phyloP scores from a whole-genome alignment of 2,329 filamentous ascomycete genomes.

The Lachnum nothofagi region DNA sequence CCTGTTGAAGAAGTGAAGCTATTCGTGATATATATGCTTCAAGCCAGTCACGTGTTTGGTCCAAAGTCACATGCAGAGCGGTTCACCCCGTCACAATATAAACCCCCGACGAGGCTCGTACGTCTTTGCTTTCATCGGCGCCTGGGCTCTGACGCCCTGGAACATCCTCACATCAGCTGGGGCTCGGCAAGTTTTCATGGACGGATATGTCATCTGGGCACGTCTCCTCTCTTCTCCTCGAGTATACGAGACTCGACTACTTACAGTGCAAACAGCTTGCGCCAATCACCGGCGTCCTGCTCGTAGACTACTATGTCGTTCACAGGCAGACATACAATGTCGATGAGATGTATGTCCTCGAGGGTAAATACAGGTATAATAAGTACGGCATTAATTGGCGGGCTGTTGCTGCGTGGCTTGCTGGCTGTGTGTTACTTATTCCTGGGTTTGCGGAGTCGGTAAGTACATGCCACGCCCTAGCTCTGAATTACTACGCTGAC shows the following conservation, averaged over 20 bases:
- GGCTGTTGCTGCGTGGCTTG: slow-evolving; percentile 9
- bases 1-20: no score
- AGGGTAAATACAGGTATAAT: slow-evolving; percentile 13
- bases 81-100: slow-evolving; percentile 47
- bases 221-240: not conserved
- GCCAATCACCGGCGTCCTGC: slow-evolving; percentile 22
- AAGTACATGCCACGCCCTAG: not conserved
- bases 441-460: slow-evolving; percentile 5
- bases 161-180: slow-evolving; percentile 35
- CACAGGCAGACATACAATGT: slow-evolving; percentile 5
- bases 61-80: no score
- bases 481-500: not conserved
- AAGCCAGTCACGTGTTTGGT: no score
- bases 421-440: slow-evolving; percentile 8
- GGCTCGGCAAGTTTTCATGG: slow-evolving; percentile 25
- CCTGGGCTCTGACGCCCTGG: slow-evolving; percentile 40
- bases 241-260: not conserved
- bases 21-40: no score
- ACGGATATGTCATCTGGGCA: slow-evolving; percentile 29
- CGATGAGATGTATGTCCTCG: slow-evolving; percentile 6
- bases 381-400: slow-evolving; percentile 12
- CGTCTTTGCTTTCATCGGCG: slow-evolving; percentile 38
- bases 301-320: slow-evolving; percentile 13
- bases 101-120: slow-evolving; percentile 51
- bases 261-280: slow-evolving; percentile 22